Evolutionary conservation across 768 basidiomycete species (phyloP), one percentile per base, ranked within the genome.

Genomic region (Lentinula detonsa): DNA sequence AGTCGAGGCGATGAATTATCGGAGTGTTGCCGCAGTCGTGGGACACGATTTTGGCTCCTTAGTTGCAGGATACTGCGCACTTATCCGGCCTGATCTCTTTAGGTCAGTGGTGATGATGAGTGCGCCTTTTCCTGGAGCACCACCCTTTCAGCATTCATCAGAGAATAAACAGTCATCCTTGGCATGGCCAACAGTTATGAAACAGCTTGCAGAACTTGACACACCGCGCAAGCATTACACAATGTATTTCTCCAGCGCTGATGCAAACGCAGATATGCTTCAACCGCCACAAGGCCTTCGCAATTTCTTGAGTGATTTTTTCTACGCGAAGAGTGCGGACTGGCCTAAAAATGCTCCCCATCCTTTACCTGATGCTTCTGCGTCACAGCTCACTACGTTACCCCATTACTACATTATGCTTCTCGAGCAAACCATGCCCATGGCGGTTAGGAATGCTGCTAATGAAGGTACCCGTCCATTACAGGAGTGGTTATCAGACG

Each of bases 371-470:
- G 66, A 67, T 4, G 61, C 70, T 10, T 73, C 73, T 16, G 70
- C 74, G 0, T 55, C 62, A 18, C 70, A 75, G 50, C 69, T 83
- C 39, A 73, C 78, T 2, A 67, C 66, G 3, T 64, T 87, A 31
- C 85, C 86, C 6, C 74, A 75, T 15, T 87, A 86, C 74, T 86
- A 87, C 66, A 72, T 86, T 67, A 86, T 88, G 85, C 80, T 77
- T 21, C 67, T 76, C 9, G 63, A 75, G n/a, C 72, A 77, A 40
- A 80, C 74, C 50, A 87, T 87, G 85, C 79, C 81, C 1, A 70
- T 82, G 57, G 69, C 77, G 31, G 74, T 85, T 37, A 64, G 62
- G 13, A 74, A 55, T 64, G 74, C 5, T 51, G 61, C 9, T 39
- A 48, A 42, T 65, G 55, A 60, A 33, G 59, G 59, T 52, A 39